A percentile compares a stretch with the other conserved stretches of the same genome.
These are phyloP conservation scores for Teratosphaeria gauchensis DNA, from an alignment of 2,329 filamentous ascomycete species.

Conservation along the genomic window DNA sequence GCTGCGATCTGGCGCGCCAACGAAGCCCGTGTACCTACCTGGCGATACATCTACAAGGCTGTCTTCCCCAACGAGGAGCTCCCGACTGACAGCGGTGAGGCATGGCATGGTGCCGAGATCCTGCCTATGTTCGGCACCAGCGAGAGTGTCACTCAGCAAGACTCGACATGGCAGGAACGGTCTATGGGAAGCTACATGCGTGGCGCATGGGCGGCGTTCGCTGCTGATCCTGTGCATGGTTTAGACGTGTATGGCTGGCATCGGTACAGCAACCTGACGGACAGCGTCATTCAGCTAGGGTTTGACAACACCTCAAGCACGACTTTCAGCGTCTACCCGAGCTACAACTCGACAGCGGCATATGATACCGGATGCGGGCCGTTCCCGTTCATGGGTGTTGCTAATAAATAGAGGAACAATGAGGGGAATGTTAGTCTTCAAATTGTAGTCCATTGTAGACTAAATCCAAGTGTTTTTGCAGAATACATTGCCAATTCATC, in stretches of 20 bases:
- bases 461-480: too few relatives aligned
- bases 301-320: not conserved
- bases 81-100: not conserved
- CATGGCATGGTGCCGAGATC: not conserved
- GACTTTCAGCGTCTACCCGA: not conserved
- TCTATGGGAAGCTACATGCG: slow-evolving; percentile 7
- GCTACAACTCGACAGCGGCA: not conserved
- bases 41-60: slow-evolving; percentile 1
- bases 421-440: too few relatives aligned
- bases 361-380: not conserved
- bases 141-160: not conserved
- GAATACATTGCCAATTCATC: too few relatives aligned
- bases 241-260: slow-evolving; percentile 29
- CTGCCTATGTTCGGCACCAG: not conserved
- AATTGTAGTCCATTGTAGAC: too few relatives aligned
- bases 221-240: slow-evolving; percentile 20
- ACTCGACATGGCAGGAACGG: not conserved
- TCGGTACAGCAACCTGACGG: slow-evolving; percentile 11
- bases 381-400: not conserved
- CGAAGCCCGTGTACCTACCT: not conserved
- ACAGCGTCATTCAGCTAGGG: not conserved
- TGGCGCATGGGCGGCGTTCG: slow-evolving; percentile 24
- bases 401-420: not conserved
- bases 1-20: not conserved
- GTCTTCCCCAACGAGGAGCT: not conserved